Evolutionary conservation across 169 alveolate species (phyloP), one percentile per base, ranked within the genome.

Genomic region (Plasmodium adleri): DNA sequence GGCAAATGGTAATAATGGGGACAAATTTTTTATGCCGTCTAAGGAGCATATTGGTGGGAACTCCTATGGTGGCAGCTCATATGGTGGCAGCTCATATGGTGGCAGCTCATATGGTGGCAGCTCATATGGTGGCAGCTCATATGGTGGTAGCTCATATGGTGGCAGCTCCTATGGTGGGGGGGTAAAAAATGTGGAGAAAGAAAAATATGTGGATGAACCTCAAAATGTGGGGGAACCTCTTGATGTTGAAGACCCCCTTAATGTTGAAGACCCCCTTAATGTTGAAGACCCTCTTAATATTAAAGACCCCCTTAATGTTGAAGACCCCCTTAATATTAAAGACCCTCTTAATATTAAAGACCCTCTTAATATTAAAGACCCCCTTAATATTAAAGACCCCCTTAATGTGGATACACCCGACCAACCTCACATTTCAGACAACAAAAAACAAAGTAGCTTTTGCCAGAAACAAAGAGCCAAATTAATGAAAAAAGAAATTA

Each of bases 381-480:
- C 9, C 3, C 45, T 1, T 0, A 3, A 12, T 22, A 9, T 59
- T 0, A 9, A 10, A 3, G 68, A 4, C 2, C 13, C 9, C 3
- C 22, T 1, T 56, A 1, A 56, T 56, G 20, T n/a, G 20, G 28
- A 59, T 0, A 85, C 75, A 28, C 59, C 7, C 0, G 39, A 43
- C 6, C n/a, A 67, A 20, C 6, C 7, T 70, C 13, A n/a, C 9
- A 13, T 22, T 28, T 22, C 20, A 12, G n/a, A 59, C 9, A 26
- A 1, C 52, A 17, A 15, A 56, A 59, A 73, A 45, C 68, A 71
- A 70, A 71, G 71, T 45, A 83, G 52, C n/a, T 83, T 83, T 58
- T 68, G 91, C 56, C 28, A 83, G 71, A 71, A 72, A 3, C 91
- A 70, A 17, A 83, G 71, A 49, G 91, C 68, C 45, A 68, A 83